Evolutionary conservation across 2,329 filamentous ascomycete genomes (phyloP).

Genomic region (Monilinia laxa): DNA sequence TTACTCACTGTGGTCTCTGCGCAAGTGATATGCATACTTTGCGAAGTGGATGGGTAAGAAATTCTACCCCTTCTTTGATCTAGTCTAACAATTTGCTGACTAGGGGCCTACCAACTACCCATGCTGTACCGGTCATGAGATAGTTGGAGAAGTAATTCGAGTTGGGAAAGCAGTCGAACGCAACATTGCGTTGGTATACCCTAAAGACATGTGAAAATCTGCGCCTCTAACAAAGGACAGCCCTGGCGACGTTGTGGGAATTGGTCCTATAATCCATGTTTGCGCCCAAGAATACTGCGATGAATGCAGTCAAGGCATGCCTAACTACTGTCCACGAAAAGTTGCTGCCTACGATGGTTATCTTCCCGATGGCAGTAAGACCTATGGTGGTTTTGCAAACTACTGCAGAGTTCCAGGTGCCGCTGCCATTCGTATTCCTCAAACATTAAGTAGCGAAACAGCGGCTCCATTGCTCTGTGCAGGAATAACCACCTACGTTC

Average conservation of each 20-base stretch:
- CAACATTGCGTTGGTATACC: slow-evolving; percentile 12
- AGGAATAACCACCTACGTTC: slow-evolving; percentile 71
- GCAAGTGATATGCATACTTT: slow-evolving; percentile 39
- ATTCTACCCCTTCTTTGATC: not conserved
- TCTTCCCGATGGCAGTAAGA: slow-evolving; percentile 16
- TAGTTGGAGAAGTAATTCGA: slow-evolving; percentile 47
- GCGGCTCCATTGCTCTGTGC: slow-evolving; percentile 73
- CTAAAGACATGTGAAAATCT: not conserved
- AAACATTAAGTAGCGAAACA: slow-evolving; percentile 48
- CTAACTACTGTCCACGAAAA: slow-evolving; percentile 20
- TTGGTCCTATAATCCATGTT: slow-evolving; percentile 12
- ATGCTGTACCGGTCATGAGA: slow-evolving; percentile 49
- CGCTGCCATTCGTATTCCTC: slow-evolving; percentile 61
- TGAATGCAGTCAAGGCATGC: slow-evolving; percentile 12
- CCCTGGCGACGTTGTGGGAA: slow-evolving; percentile 5
- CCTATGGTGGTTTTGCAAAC: slow-evolving; percentile 40
- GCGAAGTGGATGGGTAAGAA: slow-evolving; percentile 33
- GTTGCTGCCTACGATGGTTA: slow-evolving; percentile 11
- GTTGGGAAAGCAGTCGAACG: slow-evolving; percentile 43
- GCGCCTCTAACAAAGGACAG: not conserved
- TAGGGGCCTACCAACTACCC: slow-evolving; percentile 42
- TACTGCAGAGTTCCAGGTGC: slow-evolving; percentile 54
- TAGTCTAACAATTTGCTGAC: not conserved
- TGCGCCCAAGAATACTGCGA: slow-evolving; percentile 8
- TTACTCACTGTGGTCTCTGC: slow-evolving; percentile 51